Conservation (phyloP, 2,329 filamentous ascomycete species). For the Arthrobotrys sinensis region DNA sequence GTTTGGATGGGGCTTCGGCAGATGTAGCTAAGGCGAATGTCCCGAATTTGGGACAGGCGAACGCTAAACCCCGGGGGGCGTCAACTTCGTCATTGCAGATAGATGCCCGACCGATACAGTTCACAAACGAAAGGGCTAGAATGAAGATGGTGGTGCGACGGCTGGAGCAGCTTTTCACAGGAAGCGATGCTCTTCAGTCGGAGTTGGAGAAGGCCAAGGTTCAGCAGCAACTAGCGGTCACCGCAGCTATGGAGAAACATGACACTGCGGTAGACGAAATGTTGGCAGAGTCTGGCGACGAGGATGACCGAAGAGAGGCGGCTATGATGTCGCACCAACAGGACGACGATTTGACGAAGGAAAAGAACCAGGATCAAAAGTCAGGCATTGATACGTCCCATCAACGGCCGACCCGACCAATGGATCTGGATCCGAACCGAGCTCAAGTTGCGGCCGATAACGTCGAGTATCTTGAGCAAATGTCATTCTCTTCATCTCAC, state of each 20-base stretch:
- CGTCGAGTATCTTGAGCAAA: conserved; percentile 82
- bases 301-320: conserved; percentile 68
- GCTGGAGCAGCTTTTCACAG: conserved; percentile 86
- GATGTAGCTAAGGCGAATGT: conserved; percentile 22
- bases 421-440: conserved; percentile 84
- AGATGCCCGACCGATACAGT: conserved; percentile 24
- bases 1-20: conserved; percentile 39
- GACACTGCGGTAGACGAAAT: conserved; percentile 59
- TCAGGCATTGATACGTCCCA: conserved; percentile 67
- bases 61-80: conserved; percentile 2
- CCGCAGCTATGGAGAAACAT: conserved; percentile 69
- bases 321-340: conserved; percentile 66
- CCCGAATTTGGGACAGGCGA: neutral
- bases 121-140: conserved; percentile 76
- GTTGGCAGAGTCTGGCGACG: conserved; percentile 60
- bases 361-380: conserved; percentile 48
- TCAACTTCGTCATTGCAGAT: neutral
- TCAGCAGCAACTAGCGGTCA: conserved; percentile 69
- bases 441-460: conserved; percentile 82
- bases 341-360: conserved; percentile 60
- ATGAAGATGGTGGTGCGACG: conserved; percentile 83
- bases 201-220: conserved; percentile 66
- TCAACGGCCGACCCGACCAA: conserved; percentile 82
- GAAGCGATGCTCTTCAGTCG: conserved; percentile 71
- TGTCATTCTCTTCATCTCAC: conserved; percentile 76